Percentiles rank a stretch among this genome's conserved stretches.
Evolutionary conservation across 345 rosid species (phyloP).

Genomic region (Salix koriyanagi): DNA sequence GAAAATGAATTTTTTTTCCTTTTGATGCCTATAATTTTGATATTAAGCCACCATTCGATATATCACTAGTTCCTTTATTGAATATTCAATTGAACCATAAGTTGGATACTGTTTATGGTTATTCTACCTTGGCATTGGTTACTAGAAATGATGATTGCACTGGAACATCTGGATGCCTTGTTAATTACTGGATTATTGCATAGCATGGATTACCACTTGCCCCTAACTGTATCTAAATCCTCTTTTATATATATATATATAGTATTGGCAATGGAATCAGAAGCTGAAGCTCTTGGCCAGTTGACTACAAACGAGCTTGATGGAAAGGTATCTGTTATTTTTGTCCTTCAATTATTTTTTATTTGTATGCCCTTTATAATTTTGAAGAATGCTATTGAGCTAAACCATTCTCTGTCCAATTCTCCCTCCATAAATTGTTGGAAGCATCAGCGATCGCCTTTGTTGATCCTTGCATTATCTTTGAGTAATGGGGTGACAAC

Average conservation of each 20-base stretch:
- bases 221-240: not conserved
- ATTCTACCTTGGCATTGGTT: not conserved
- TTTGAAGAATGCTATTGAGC: too few species aligned
- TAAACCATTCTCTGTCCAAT: too few species aligned
- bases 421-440: too few species aligned
- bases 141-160: not conserved
- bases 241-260: too few species aligned
- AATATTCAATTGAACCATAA: too few species aligned
- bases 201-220: not conserved
- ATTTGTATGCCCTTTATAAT: too few species aligned
- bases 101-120: too few species aligned
- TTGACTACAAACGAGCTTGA: conserved; percentile 62
- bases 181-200: not conserved
- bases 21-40: too few species aligned
- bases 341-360: not conserved
- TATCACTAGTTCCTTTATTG: too few species aligned
- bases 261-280: conserved; percentile 67
- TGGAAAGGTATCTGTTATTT: conserved; percentile 49
- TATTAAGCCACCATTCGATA: too few species aligned
- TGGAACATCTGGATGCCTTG: not conserved
- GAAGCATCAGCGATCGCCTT: too few species aligned
- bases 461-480: not conserved
- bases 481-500: not conserved
- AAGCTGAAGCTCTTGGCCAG: conserved; percentile 70
- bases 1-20: too few species aligned